Base-by-base conservation (phyloP, 345 rosid genomes). In the Erodium maritimum region DNA sequence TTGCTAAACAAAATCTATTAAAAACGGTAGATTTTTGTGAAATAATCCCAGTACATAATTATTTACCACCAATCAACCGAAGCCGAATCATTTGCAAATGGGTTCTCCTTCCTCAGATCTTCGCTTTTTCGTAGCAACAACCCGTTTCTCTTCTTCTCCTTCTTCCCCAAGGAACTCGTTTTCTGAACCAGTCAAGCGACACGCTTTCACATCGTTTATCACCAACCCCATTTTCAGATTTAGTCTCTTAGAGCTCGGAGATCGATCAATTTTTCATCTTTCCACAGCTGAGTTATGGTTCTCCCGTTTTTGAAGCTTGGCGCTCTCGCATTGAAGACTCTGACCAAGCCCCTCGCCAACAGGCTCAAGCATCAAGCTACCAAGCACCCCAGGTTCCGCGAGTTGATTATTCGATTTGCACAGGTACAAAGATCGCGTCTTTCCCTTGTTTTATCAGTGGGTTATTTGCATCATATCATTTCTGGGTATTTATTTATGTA, bases 291-390 rank as follows among this genome's bases (percentile, higher is more conserved):
- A 21, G 37, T 0, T 17, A 89, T 89, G 94, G 85, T 80, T 56
- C 69, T 89, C 54, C 95, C 96, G 11, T 46, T 84, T 21, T 18
- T 86, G 67, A 89, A 89, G 68, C 79, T 89, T 3, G 96, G 95
- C 23, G 82, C 95, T 7, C 78, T 89, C 21, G 71, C 56, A 19
- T 70, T 89, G 29, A 89, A 76, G 71, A 84, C 95, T 19, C 60
- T 86, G 19, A 86, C 91, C 74, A 89, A 86, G 24, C 96, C 96
- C 0, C 25, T 86, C 20, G 96, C 96, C 0, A 65, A 55, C 56
- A 82, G 73, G 77, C 86, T 89, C 66, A 89, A 89, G 73, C 85
- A 86, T 21, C 95, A 84, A 58, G 91, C 95, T 14, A 73, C 82
- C n/a, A 54, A 63, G n/a, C 85, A 86, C 69, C 95, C 95, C 13